phyloP scores from a whole-genome alignment of 495 filamentous ascomycete species.

The Penicillium flavigenum region DNA sequence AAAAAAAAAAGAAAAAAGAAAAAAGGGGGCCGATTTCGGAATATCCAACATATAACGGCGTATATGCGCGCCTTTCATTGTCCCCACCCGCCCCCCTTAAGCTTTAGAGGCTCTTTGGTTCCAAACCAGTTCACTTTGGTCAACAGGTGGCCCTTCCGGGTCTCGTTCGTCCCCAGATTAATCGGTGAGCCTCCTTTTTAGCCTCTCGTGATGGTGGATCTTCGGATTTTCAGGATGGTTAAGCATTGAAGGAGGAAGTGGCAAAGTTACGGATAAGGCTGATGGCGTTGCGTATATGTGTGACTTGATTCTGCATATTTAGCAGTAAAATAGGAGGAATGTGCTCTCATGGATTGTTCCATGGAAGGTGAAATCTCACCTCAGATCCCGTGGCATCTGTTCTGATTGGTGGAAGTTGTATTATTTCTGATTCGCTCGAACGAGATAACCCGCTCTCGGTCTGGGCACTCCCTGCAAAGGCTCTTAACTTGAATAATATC shows the following conservation, averaged over 20 bases:
- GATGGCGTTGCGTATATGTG: neutral
- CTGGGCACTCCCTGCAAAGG: neutral
- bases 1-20: neutral
- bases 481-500: too few relatives aligned
- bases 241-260: neutral
- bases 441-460: too few relatives aligned
- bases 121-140: neutral
- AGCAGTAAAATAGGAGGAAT: too few relatives aligned
- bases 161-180: neutral
- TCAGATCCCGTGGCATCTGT: too few relatives aligned
- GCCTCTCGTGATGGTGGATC: neutral
- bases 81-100: constrained; percentile 6
- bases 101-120: constrained; percentile 8
- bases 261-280: neutral
- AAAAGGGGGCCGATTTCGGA: neutral
- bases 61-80: neutral
- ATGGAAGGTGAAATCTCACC: neutral
- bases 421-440: too few relatives aligned
- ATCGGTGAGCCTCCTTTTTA: neutral
- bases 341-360: neutral
- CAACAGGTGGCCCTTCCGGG: neutral
- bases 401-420: too few relatives aligned
- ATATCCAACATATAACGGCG: neutral
- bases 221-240: neutral
- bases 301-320: neutral